These are phyloP conservation scores for Xylaria flabelliformis DNA, from an alignment of 495 filamentous ascomycete species.

Conservation along the genomic window DNA sequence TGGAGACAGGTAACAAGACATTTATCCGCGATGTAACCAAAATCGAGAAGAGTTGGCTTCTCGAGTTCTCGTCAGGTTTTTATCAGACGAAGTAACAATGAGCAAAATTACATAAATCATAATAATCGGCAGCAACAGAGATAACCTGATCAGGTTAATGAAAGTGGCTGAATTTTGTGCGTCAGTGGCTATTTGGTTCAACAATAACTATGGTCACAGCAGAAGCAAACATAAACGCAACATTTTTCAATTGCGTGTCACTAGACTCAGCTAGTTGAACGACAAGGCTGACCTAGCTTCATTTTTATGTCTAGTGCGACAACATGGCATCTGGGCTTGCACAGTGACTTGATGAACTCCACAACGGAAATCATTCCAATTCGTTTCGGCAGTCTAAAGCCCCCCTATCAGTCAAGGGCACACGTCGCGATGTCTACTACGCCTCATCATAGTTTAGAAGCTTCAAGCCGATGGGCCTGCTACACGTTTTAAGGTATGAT, in stretches of 20 bases:
- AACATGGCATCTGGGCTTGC: slow-evolving; percentile 11
- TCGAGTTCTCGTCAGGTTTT: slow-evolving; percentile 87
- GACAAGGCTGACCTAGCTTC: slow-evolving; percentile 9
- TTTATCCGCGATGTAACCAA: slow-evolving; percentile 92
- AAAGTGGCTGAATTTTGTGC: not conserved
- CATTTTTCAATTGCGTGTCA: not conserved
- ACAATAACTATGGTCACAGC: not conserved
- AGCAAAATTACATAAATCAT: not conserved
- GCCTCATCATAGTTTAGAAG: not conserved
- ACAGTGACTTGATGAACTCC: not conserved
- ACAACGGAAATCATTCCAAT: not conserved
- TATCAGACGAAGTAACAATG: slow-evolving; percentile 63
- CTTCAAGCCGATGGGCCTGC: not conserved
- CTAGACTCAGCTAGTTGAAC: not conserved
- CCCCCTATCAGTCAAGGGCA: not conserved
- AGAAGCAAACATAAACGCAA: not conserved
- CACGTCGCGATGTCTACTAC: not conserved
- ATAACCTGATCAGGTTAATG: not conserved
- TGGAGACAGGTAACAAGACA: slow-evolving; percentile 88
- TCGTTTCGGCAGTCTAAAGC: not conserved
- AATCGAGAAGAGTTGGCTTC: slow-evolving; percentile 88
- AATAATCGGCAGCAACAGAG: not conserved
- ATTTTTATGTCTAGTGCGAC: not conserved
- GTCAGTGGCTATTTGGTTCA: not conserved
- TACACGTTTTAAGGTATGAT: not conserved